Conservation (phyloP, 169 alveolate genomes). For the Perkinsus olseni region DNA sequence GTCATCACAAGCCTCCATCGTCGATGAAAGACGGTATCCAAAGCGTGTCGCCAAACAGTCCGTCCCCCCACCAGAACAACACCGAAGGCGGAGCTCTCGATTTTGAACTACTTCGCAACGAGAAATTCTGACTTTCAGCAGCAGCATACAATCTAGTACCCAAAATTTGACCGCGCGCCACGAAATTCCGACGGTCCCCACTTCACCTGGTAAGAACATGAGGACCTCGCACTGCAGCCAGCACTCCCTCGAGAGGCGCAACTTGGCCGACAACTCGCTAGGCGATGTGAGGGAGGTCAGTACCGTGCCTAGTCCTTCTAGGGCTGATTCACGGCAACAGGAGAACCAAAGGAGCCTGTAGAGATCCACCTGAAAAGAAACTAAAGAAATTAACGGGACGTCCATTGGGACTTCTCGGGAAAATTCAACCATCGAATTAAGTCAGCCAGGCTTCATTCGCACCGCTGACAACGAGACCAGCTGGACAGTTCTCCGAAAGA, state of each 20-base stretch:
- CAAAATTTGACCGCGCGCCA: not conserved
- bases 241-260: not conserved
- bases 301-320: not conserved
- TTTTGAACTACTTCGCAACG: too few species aligned
- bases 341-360: not conserved
- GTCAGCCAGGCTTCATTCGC: too few species aligned
- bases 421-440: not conserved
- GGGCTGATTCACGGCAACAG: not conserved
- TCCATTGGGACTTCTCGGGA: not conserved
- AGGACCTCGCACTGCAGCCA: not conserved
- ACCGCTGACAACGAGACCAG: too few species aligned
- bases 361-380: not conserved
- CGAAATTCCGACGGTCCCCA: not conserved
- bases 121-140: too few species aligned
- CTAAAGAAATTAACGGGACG: not conserved
- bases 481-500: too few species aligned
- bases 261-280: not conserved
- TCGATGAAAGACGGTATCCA: too few species aligned
- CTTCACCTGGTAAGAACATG: not conserved
- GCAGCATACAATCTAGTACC: not conserved
- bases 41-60: too few species aligned
- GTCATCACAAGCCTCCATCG: too few species aligned
- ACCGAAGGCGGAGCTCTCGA: too few species aligned
- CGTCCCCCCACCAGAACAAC: too few species aligned
- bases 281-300: not conserved